A percentile compares a stretch with the other conserved stretches of the same genome.
Conservation (phyloP, 2,329 filamentous ascomycete genomes). For the Neophaeococcomyces aloes region DNA sequence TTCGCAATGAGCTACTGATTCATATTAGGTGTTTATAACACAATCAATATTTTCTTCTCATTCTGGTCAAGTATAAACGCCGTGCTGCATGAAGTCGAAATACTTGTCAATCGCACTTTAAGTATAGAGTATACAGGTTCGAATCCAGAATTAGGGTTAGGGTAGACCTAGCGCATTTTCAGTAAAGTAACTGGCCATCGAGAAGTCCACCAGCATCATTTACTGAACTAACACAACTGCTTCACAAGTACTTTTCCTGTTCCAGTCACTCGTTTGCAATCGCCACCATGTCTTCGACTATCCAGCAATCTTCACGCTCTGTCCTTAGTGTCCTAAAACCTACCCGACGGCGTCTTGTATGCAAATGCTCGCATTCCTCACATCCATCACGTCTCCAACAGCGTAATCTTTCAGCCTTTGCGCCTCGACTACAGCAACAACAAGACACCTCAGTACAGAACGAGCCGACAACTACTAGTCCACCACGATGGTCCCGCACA, state of each 20-base stretch:
- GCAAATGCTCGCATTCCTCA: constrained; percentile 14
- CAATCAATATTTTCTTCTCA: too few relatives aligned
- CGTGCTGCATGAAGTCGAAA: too few relatives aligned
- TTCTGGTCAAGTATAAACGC: too few relatives aligned
- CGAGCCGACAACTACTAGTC: not conserved
- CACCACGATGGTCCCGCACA: constrained; percentile 60
- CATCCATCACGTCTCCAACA: constrained; percentile 9
- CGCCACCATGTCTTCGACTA: constrained; percentile 14
- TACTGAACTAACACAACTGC: not conserved
- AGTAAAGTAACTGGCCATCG: too few relatives aligned
- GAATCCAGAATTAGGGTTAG: too few relatives aligned
- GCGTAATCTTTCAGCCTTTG: constrained; percentile 16
- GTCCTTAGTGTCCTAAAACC: constrained; percentile 14
- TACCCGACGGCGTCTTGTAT: constrained; percentile 8
- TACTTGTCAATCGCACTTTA: too few relatives aligned
- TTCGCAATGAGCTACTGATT: too few relatives aligned
- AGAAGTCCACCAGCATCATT: too few relatives aligned
- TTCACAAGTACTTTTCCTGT: not conserved
- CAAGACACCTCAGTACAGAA: constrained; percentile 10
- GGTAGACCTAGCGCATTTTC: too few relatives aligned
- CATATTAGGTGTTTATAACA: too few relatives aligned
- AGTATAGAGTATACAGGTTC: too few relatives aligned
- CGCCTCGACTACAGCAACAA: constrained; percentile 8
- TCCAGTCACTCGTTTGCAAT: not conserved
- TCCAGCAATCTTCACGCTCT: constrained; percentile 17